A percentile compares a stretch with the other conserved stretches of the same genome.
Conservation (phyloP, 2,329 filamentous ascomycete genomes). For the Exophiala calicioides region DNA sequence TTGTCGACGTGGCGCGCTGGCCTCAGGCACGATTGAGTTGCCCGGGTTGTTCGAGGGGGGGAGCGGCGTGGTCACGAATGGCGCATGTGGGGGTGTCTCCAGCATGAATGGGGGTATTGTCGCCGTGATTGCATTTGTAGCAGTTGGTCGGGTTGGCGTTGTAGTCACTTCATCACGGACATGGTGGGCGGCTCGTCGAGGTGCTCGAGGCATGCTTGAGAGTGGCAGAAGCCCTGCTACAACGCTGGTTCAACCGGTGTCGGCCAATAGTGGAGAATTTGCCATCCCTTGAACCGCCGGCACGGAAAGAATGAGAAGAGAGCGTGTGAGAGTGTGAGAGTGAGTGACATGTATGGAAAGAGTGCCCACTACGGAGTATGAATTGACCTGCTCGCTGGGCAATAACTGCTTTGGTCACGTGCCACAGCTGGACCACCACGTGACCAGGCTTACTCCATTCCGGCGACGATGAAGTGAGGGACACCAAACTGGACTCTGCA, state of each 20-base stretch:
- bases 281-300: slow-evolving; percentile 10
- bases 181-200: slow-evolving; percentile 26
- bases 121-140: slow-evolving; percentile 31
- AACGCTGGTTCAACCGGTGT: slow-evolving; percentile 8
- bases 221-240: background rate
- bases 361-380: too few relatives aligned
- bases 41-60: slow-evolving; percentile 27
- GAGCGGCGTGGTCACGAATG: slow-evolving; percentile 31
- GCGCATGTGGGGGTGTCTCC: slow-evolving; percentile 33
- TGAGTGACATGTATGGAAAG: background rate
- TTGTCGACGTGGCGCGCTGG: slow-evolving; percentile 20
- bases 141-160: slow-evolving; percentile 28
- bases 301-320: background rate
- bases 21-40: slow-evolving; percentile 25
- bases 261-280: background rate
- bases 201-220: slow-evolving; percentile 30
- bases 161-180: slow-evolving; percentile 22
- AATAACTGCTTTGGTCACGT: too few relatives aligned
- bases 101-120: slow-evolving; percentile 35
- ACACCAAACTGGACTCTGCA: too few relatives aligned
- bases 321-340: background rate
- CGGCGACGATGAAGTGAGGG: too few relatives aligned
- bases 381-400: too few relatives aligned
- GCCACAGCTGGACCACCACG: too few relatives aligned
- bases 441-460: too few relatives aligned